phyloP scores from a whole-genome alignment of 352 stramenopile genomes.

The Pythium inflatum region DNA sequence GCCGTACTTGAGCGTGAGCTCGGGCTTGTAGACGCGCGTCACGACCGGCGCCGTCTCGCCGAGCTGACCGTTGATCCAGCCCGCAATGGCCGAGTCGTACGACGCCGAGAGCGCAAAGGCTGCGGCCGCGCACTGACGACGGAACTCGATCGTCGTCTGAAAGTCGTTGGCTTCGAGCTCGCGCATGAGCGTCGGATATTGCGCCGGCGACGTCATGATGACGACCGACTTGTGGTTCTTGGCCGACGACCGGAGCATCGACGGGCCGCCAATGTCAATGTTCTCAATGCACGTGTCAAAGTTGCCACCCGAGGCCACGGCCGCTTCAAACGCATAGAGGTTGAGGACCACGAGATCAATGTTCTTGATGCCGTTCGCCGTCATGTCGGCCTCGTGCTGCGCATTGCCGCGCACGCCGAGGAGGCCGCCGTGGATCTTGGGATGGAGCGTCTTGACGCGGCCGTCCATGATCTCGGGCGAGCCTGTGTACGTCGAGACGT shows the following conservation, averaged over 20 bases:
- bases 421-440: constrained; percentile 98
- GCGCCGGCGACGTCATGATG: constrained; percentile 95
- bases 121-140: constrained; percentile 78
- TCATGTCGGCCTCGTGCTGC: constrained; percentile 97
- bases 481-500: constrained; percentile 98
- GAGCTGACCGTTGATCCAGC: constrained; percentile 95
- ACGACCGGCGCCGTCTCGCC: constrained; percentile 67
- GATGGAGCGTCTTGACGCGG: constrained; percentile 99
- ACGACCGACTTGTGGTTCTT: constrained; percentile 99
- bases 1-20: constrained; percentile 94
- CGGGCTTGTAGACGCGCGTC: constrained; percentile 96
- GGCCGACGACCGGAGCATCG: constrained; percentile 98
- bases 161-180: constrained; percentile 92
- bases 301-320: constrained; percentile 89
- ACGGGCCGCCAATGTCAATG: constrained; percentile 99
- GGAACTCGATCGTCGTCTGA: constrained; percentile 92
- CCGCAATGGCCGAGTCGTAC: constrained; percentile 98
- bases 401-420: constrained; percentile 97
- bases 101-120: constrained; percentile 82
- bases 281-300: constrained; percentile 99
- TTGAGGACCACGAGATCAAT: constrained; percentile 99
- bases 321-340: constrained; percentile 99
- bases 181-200: constrained; percentile 95
- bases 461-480: constrained; percentile 99
- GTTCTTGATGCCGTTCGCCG: constrained; percentile 93